phyloP scores from a whole-genome alignment of 1,139 yeast species.

The Geotrichum carabidarum region DNA sequence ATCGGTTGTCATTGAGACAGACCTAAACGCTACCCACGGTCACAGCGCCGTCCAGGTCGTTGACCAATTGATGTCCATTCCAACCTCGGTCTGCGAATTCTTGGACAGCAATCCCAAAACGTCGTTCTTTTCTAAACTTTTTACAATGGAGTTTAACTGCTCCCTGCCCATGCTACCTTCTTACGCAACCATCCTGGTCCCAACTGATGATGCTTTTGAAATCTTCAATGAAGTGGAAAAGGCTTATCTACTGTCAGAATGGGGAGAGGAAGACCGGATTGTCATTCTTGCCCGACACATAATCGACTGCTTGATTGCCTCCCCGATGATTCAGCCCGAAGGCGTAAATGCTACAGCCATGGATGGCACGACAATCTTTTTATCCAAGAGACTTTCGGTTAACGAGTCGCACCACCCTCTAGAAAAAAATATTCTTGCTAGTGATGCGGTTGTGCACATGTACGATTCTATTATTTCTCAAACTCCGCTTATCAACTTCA shows the following conservation, averaged over 20 bases:
- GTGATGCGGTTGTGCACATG: conserved; percentile 61
- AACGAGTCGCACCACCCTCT: conserved; percentile 33
- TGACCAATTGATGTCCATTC: conserved; percentile 46
- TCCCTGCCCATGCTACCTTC: conserved; percentile 18
- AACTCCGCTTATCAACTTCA: conserved; percentile 41
- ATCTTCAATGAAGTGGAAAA: conserved; percentile 45
- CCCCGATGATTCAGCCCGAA: conserved; percentile 33
- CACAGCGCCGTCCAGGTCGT: conserved; percentile 73
- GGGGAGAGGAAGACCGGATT: conserved; percentile 39
- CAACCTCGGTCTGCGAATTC: conserved; percentile 44
- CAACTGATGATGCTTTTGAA: conserved; percentile 42
- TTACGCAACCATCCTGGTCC: conserved; percentile 42
- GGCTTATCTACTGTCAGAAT: conserved; percentile 42
- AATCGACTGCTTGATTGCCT: conserved; percentile 24
- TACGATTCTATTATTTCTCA: conserved; percentile 39
- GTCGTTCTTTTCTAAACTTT: conserved; percentile 27
- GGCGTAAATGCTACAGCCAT: conserved; percentile 20
- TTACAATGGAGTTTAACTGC: conserved; percentile 27
- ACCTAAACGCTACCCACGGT: conserved; percentile 61
- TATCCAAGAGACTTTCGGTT: conserved; percentile 25
- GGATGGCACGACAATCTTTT: conserved; percentile 28
- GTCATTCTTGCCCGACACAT: conserved; percentile 39
- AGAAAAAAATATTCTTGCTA: conserved; percentile 44
- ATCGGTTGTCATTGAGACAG: conserved; percentile 54
- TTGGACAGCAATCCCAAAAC: conserved; percentile 31